Percentiles rank a stretch among this genome's conserved stretches.
These are phyloP conservation scores for Strobilomyces confusus DNA, from an alignment of 768 basidiomycete genomes.

Conservation along the genomic window DNA sequence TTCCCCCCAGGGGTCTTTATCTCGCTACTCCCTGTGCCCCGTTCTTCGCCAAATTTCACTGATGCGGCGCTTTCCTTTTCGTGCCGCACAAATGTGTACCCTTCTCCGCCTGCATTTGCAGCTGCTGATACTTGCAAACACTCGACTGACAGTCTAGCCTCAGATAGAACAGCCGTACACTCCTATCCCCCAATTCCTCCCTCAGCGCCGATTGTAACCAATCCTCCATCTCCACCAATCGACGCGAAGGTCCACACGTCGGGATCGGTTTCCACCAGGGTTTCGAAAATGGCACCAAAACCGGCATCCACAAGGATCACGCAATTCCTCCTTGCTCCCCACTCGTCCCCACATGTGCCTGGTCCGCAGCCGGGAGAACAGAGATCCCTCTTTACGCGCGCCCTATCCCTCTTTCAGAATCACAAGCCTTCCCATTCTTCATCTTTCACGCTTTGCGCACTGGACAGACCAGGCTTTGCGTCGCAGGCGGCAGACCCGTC, in stretches of 20 bases:
- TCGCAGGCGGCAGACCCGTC: slow-evolving; percentile 20
- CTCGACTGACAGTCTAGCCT: slow-evolving; percentile 25
- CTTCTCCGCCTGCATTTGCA: slow-evolving; percentile 19
- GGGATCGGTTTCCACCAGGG: slow-evolving; percentile 4
- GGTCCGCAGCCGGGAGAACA: slow-evolving; percentile 26
- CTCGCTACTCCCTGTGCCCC: slow-evolving; percentile 48
- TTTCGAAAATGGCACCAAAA: slow-evolving; percentile 7
- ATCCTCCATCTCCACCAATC: slow-evolving; percentile 35
- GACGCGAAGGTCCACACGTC: slow-evolving; percentile 25
- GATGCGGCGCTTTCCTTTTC: slow-evolving; percentile 52
- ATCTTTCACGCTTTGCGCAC: slow-evolving; percentile 52
- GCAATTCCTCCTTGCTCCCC: slow-evolving; percentile 51
- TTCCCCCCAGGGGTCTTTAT: slow-evolving; percentile 64
- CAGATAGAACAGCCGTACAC: slow-evolving; percentile 38
- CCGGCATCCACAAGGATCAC: slow-evolving; percentile 30
- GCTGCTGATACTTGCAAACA: slow-evolving; percentile 13
- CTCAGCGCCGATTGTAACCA: slow-evolving; percentile 26
- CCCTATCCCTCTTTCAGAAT: slow-evolving; percentile 45
- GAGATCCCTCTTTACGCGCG: slow-evolving; percentile 47
- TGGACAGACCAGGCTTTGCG: slow-evolving; percentile 17
- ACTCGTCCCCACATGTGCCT: slow-evolving; percentile 36
- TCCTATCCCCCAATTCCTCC: slow-evolving; percentile 60
- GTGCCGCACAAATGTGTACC: slow-evolving; percentile 43
- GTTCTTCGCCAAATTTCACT: slow-evolving; percentile 42
- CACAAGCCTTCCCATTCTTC: slow-evolving; percentile 53